Evolutionary conservation across 257 asterid genomes (phyloP).

Genomic region (Echites panduratus): DNA sequence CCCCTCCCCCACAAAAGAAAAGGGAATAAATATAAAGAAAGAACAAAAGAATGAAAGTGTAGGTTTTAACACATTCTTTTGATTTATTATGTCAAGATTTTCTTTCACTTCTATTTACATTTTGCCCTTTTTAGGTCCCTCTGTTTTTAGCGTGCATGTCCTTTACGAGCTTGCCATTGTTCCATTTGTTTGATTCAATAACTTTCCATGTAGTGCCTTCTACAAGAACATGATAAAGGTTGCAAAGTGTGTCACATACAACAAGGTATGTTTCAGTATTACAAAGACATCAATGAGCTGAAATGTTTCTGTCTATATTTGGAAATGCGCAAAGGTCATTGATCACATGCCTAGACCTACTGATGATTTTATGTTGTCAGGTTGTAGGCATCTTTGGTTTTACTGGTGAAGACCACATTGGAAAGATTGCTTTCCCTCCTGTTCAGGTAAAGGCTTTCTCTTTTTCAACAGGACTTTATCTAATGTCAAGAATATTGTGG

Average conservation of each 20-base stretch:
- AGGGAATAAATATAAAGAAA: background rate
- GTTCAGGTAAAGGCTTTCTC: conserved; percentile 57
- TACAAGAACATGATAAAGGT: conserved; percentile 86
- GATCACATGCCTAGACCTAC: background rate
- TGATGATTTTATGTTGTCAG: conserved; percentile 29
- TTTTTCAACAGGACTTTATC: background rate
- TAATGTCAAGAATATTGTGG: conserved; percentile 1
- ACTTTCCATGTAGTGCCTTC: conserved; percentile 55
- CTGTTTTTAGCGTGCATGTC: background rate
- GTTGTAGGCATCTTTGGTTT: conserved; percentile 92
- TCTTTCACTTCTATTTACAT: background rate
- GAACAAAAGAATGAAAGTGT: background rate
- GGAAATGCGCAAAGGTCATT: background rate
- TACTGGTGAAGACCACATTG: conserved; percentile 93
- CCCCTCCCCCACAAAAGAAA: background rate
- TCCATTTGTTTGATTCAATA: conserved; percentile 2
- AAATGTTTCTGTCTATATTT: conserved; percentile 4
- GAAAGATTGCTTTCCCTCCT: conserved; percentile 88
- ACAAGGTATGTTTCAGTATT: conserved; percentile 50
- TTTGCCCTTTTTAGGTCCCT: background rate
- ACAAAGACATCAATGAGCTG: conserved; percentile 1
- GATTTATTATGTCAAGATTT: background rate
- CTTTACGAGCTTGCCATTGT: background rate
- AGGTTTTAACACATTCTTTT: background rate
- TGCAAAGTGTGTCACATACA: conserved; percentile 78